Evolutionary conservation across 257 asterid species (phyloP), one percentile per base, ranked within the genome.

Genomic region (Forsythia suspensa): DNA sequence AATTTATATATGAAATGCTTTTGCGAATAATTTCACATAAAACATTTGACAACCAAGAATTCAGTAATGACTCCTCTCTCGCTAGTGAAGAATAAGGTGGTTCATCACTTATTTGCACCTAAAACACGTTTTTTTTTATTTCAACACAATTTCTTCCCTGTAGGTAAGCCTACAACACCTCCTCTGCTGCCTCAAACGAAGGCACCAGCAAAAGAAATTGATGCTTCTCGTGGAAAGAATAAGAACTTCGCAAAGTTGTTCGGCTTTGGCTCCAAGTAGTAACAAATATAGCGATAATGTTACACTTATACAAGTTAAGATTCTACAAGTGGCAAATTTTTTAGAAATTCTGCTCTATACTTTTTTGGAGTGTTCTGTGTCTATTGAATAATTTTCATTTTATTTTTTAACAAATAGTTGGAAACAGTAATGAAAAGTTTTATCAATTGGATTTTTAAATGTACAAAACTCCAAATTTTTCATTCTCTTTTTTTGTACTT

Each of bases 251-350:
- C 24, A 11, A 92, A 86, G 79, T 72, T 92, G 86, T 91, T 92
- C 51, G 94, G 95, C 39, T 91, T 92, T 74, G 95, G 95, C 24
- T 79, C 91, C 74, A 90, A 87, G 80, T 91, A 86, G 84, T 73
- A 52, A 42, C 63, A 66, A 74, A 41, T 79, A 34, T 12, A 46
- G 7, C 1, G n/a, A 48, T 6, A 3, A 13, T 48, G n/a, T 48
- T 48, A 48, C 15, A 48, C n/a, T 46, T 4, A 13, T 46, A 1
- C 6, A 4, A 48, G 57, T 48, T 13, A 48, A 12, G 57, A 13
- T 48, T 48, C 34, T 0, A 29, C 34, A 29, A 29, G 34, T 29
- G 2, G 34, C 34, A 29, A 29, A 29, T 0, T 29, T 29, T 29
- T 29, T 29, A 29, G 34, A 29, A 29, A 29, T 29, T 29, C 34